phyloP scores from a whole-genome alignment of 352 stramenopile species.

The Globisporangium spiculum region DNA sequence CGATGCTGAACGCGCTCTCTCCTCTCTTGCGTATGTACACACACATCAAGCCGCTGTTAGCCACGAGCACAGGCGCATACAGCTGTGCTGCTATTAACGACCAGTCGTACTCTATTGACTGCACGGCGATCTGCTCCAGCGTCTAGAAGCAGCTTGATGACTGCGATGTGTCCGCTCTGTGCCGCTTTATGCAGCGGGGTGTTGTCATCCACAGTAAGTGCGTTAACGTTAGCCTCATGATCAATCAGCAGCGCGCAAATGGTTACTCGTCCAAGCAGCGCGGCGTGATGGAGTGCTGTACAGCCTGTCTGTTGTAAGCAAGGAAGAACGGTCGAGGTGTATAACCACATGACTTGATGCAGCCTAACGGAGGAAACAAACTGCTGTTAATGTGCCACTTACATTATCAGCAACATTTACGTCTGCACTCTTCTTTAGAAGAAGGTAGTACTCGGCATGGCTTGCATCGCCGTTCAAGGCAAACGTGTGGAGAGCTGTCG shows the following conservation, averaged over 20 bases:
- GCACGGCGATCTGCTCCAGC: constrained; percentile 17
- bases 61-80: neutral
- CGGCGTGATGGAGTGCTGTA: constrained; percentile 32
- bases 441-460: constrained; percentile 14
- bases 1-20: constrained; percentile 29
- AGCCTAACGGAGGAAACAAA: neutral
- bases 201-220: constrained; percentile 16
- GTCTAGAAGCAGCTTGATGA: constrained; percentile 27
- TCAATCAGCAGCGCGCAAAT: constrained; percentile 30
- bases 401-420: constrained; percentile 26
- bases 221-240: constrained; percentile 21
- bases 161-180: constrained; percentile 22
- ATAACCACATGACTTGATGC: neutral
- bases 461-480: constrained; percentile 28
- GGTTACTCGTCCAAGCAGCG: constrained; percentile 28
- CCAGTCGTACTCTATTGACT: constrained; percentile 22
- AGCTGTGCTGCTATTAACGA: neutral
- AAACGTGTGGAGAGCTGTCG: constrained; percentile 31
- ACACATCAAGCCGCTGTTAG: neutral
- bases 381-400: neutral
- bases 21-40: constrained; percentile 18
- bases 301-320: constrained; percentile 23
- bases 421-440: constrained; percentile 13
- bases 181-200: constrained; percentile 43
- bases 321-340: neutral